These are phyloP conservation scores for Pterulicium gracile DNA, from an alignment of 1,284 basidiomycete genomes.

Conservation along the genomic window DNA sequence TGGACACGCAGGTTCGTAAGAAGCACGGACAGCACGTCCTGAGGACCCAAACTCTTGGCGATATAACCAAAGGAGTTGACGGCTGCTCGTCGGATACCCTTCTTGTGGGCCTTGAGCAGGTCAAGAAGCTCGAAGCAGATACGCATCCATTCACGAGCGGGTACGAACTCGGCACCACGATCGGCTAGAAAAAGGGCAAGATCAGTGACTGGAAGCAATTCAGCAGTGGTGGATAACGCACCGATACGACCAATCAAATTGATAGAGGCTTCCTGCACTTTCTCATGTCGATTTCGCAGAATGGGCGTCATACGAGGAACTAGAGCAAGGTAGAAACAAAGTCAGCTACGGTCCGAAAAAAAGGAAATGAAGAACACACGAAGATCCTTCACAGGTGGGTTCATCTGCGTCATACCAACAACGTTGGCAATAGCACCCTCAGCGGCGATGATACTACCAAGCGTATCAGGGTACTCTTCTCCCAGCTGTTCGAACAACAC, in stretches of 20 bases:
- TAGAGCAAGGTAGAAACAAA: constrained; percentile 21
- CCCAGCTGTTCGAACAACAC: constrained; percentile 98
- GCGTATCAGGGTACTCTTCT: constrained; percentile 98
- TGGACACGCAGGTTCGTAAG: constrained; percentile 96
- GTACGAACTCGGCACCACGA: constrained; percentile 97
- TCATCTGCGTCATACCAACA: constrained; percentile 99
- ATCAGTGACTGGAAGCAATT: neutral
- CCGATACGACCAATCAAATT: constrained; percentile 98
- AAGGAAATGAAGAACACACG: constrained; percentile 31
- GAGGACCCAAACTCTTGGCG: constrained; percentile 97
- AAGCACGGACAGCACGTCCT: constrained; percentile 94
- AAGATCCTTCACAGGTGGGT: constrained; percentile 97
- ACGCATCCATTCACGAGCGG: constrained; percentile 99
- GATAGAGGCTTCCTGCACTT: constrained; percentile 99
- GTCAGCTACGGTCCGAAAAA: constrained; percentile 1
- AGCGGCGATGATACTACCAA: constrained; percentile 97
- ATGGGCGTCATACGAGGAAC: constrained; percentile 99
- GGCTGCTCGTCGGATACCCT: constrained; percentile 95
- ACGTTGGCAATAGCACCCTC: constrained; percentile 99
- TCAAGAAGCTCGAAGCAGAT: constrained; percentile 99
- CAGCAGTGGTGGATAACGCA: constrained; percentile 21
- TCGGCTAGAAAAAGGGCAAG: constrained; percentile 49
- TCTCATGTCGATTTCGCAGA: constrained; percentile 96
- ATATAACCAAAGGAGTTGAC: constrained; percentile 99
- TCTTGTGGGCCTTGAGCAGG: constrained; percentile 97